Evolutionary conservation across 1,139 yeast species (phyloP).

Genomic region (Kazachstania sp.): DNA sequence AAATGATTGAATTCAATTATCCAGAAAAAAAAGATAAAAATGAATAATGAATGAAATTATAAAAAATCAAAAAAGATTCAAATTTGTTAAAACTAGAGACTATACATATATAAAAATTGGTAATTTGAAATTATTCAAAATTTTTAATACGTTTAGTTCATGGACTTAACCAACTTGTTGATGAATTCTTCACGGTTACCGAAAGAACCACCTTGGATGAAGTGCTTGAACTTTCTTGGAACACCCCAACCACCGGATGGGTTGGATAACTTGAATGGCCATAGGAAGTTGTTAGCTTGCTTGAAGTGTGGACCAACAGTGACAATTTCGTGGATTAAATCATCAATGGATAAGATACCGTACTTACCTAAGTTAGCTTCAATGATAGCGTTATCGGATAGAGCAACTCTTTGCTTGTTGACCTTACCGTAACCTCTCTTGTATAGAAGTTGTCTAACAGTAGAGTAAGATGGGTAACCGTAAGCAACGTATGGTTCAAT

Average conservation of each 20-base stretch:
- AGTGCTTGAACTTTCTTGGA: slow-evolving; percentile 98
- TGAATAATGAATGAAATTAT: background rate
- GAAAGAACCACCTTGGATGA: slow-evolving; percentile 99
- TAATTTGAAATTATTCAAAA: background rate
- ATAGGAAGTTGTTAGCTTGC: slow-evolving; percentile 99
- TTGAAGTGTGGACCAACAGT: slow-evolving; percentile 99
- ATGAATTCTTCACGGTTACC: slow-evolving; percentile 99
- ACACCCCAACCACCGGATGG: slow-evolving; percentile 99
- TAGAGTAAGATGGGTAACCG: slow-evolving; percentile 97
- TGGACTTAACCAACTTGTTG: slow-evolving; percentile 95
- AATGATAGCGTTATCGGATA: slow-evolving; percentile 87
- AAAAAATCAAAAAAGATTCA: background rate
- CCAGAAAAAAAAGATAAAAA: no score
- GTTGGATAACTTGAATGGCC: slow-evolving; percentile 99
- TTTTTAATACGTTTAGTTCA: slow-evolving; percentile 51
- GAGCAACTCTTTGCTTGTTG: slow-evolving; percentile 96
- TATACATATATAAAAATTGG: slow-evolving; percentile 3
- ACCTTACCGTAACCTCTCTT: slow-evolving; percentile 99
- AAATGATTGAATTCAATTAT: no score
- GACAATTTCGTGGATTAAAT: slow-evolving; percentile 97
- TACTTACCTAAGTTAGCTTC: slow-evolving; percentile 91
- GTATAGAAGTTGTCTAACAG: slow-evolving; percentile 95
- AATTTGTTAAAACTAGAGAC: background rate
- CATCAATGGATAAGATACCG: slow-evolving; percentile 95
- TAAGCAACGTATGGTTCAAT: slow-evolving; percentile 99